Base-by-base conservation (phyloP, 2,329 filamentous ascomycete genomes). In the Aureobasidium vineae region DNA sequence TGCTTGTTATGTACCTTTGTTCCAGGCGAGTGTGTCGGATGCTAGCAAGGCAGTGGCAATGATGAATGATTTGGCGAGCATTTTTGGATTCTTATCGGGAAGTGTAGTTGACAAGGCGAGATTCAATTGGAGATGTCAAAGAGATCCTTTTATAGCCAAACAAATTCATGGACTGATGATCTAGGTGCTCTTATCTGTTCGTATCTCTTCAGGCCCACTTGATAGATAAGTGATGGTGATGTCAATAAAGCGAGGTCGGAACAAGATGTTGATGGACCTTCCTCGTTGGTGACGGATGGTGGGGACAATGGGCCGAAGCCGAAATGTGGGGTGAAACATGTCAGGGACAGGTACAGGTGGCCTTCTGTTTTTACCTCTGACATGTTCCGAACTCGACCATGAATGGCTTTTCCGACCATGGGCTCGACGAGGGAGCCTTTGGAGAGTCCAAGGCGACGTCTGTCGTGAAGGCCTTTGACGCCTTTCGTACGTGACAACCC, bases 391-490 rank as follows among this genome's bases (percentile, higher is more conserved):
- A 36, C 33, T 36, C 33, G 33, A 36, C 53, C 28, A 95, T 96
- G 91, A 91, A 95, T 84, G 90, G 89, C 74, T 93, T 89, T 80
- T 82, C 87, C 72, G 84, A 89, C 69, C 84, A 86, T 72, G 83
- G 83, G 71, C 84, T 93, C 72, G 85, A 92, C 74, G 92, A 97
- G 73, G 89, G 90, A 77, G 81, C 86, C 70, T 97, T 97, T 80
- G 90, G 86, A 74, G 88, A 91, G 72, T 88, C 89, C 75, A 83
- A 82, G 66, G 84, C 86, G 66, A 73, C 83, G 67, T 79, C 77
- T 63, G 77, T 83, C 66, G 80, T 96, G 74, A 89, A 88, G 78
- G 92, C 94, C 68, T 99, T 99, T 79, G 95, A 99, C 82, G 94
- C 93, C 71, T 99, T 99, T 78, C 94, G 92, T 97, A 86, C 76